Evolutionary conservation across 805 yeast species (phyloP).

Genomic region (Cyberlindnera maritima): DNA sequence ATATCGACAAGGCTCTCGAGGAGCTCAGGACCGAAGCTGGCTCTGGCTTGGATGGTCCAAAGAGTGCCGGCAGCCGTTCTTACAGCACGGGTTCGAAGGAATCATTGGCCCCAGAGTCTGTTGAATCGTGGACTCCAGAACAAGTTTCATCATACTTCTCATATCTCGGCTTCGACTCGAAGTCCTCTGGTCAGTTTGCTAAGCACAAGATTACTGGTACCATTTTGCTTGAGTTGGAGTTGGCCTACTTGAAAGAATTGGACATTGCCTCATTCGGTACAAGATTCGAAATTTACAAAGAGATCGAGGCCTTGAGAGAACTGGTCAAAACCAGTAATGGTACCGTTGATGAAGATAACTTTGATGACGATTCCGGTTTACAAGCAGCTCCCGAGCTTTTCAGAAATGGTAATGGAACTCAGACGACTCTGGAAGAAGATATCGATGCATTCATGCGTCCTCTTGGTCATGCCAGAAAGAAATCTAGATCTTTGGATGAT

Average conservation of each 20-base stretch:
- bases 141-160: constrained; percentile 81
- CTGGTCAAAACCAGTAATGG: constrained; percentile 11
- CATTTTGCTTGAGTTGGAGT: constrained; percentile 80
- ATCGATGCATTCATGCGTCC: constrained; percentile 24
- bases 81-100: constrained; percentile 23
- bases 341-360: constrained; percentile 7
- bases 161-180: constrained; percentile 66
- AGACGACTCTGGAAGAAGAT: constrained; percentile 15
- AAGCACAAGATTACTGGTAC: constrained; percentile 88
- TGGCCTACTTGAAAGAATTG: constrained; percentile 83
- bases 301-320: constrained; percentile 64
- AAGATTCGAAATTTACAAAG: constrained; percentile 86
- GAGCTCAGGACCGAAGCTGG: constrained; percentile 46
- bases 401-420: constrained; percentile 7
- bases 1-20: constrained; percentile 69
- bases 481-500: constrained; percentile 52
- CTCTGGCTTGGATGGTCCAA: constrained; percentile 11
- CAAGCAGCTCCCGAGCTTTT: constrained; percentile 19
- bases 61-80: neutral
- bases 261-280: constrained; percentile 94
- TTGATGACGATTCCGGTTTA: constrained; percentile 11
- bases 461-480: constrained; percentile 43
- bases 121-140: constrained; percentile 73
- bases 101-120: constrained; percentile 47
- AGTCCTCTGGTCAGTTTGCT: constrained; percentile 75